Evolutionary conservation across 176 grass and related monocot species (phyloP).

Genomic region (Luzula sylvatica): DNA sequence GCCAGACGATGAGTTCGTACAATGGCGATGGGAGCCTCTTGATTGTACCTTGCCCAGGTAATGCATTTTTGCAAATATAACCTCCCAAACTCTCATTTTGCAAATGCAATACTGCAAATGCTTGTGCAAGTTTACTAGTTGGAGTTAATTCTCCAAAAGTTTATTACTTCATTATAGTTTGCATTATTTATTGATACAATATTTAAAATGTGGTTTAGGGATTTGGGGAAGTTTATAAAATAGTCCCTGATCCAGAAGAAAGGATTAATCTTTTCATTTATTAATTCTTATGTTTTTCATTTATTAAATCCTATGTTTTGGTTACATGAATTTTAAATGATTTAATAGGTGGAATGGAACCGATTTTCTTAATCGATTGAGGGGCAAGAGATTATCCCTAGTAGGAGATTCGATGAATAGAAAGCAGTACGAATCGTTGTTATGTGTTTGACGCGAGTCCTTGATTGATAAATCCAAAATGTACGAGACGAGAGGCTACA

Average conservation of each 20-base stretch:
- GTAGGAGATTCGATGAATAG: conserved; percentile 97
- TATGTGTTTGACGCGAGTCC: conserved; percentile 49
- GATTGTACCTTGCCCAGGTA: conserved; percentile 64
- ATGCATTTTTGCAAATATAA: too few relatives aligned
- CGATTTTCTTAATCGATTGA: conserved; percentile 60
- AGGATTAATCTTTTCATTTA: too few relatives aligned
- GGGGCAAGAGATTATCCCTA: conserved; percentile 66
- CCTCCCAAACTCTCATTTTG: too few relatives aligned
- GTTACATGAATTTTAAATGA: conserved; percentile 27
- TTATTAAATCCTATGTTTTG: neutral
- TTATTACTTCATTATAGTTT: neutral
- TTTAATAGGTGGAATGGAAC: conserved; percentile 89
- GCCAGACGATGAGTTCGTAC: conserved; percentile 46
- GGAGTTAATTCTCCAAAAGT: neutral
- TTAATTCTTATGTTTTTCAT: neutral
- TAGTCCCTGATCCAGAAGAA: too few relatives aligned
- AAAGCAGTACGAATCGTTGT: conserved; percentile 90
- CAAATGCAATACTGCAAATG: too few relatives aligned
- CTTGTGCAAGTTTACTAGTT: neutral
- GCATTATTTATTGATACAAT: too few relatives aligned
- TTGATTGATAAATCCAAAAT: conserved; percentile 65
- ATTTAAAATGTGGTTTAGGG: conserved; percentile 3
- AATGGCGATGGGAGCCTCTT: conserved; percentile 75
- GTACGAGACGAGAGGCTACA: conserved; percentile 85
- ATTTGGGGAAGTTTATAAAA: too few relatives aligned